Evolutionary conservation across 1,139 yeast genomes (phyloP), one percentile per base, ranked within the genome.

Genomic region (Chernovozyma sophiae-reginae): DNA sequence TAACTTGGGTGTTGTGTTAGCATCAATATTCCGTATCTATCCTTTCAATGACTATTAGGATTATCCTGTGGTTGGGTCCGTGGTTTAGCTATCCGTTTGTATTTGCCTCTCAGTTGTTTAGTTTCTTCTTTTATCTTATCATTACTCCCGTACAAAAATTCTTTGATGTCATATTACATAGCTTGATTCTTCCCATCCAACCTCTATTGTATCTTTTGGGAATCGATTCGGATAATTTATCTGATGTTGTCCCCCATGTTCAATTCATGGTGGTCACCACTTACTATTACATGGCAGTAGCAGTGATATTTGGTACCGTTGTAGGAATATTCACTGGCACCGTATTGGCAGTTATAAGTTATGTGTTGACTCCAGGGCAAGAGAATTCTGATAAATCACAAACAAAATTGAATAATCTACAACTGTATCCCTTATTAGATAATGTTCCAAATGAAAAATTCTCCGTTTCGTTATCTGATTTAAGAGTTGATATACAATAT

Each of bases 201-300:
- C 64, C 64, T 13, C 34, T 55, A 4, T 36, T 53, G 4, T 40
- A 45, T 32, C 17, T 44, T 8, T 34, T 54, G 5, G 48, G 44
- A 4, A 35, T 53, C 6, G 47, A 50, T 11, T 4, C 25, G 4
- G 14, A 20, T 15, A 28, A 28, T 19, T 7, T 13, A 11, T 28
- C n/a, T 28, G 25, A 18, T 4, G 22, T 19, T 16, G 14, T 33
- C 17, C 37, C 35, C 5, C 54, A 51, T 30, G 14, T 47, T 10
- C 37, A 28, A 27, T 45, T 50, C 23, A 52, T 58, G 26, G 7
- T 44, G 5, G 30, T 43, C 3, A 44, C 50, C 22, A 40, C 49
- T 23, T 34, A 46, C n/a, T 62, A 59, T 36, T 58, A 44, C 40
- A 30, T 49, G 25, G 48, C 58, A 44, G 56, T 55, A 13, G 49